Percentiles rank a stretch among this genome's conserved stretches.
Evolutionary conservation across 768 basidiomycete species (phyloP).

Genomic region (Mycena kentingensis): DNA sequence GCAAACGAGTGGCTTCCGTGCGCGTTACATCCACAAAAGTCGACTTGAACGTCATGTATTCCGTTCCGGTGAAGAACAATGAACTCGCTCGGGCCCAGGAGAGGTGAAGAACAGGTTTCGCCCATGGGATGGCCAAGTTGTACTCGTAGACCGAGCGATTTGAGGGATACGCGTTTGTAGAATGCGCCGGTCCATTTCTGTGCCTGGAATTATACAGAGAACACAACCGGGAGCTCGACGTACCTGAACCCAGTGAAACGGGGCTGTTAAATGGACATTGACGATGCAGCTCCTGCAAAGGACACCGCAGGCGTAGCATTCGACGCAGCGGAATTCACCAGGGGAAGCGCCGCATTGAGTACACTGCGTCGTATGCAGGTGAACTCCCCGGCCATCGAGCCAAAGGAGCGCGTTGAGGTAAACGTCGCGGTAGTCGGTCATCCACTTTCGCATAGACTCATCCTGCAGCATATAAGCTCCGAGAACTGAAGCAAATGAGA

Average conservation of each 20-base stretch:
- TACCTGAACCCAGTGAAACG: neutral
- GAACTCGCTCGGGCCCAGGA: constrained; percentile 23
- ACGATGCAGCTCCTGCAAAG: neutral
- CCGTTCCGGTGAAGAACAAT: constrained; percentile 29
- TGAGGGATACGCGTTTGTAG: constrained; percentile 21
- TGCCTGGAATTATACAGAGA: neutral
- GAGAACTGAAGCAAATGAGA: no score
- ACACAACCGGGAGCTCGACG: neutral
- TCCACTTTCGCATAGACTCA: neutral
- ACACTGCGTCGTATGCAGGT: neutral
- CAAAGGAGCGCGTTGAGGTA: neutral
- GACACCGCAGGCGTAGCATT: neutral
- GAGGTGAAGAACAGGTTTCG: constrained; percentile 20
- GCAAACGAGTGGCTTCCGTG: constrained; percentile 3
- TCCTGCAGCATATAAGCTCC: no score
- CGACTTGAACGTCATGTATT: constrained; percentile 31
- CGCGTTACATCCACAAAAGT: constrained; percentile 33
- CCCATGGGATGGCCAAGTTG: constrained; percentile 27
- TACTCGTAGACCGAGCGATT: constrained; percentile 24
- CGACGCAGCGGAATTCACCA: neutral
- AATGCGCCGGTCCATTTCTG: constrained; percentile 25
- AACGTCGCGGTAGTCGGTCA: neutral
- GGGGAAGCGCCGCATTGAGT: neutral
- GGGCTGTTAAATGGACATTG: neutral
- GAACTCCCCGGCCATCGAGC: neutral